These are phyloP conservation scores for Aphanomyces invadans DNA, from an alignment of 352 stramenopile species.

Conservation along the genomic window DNA sequence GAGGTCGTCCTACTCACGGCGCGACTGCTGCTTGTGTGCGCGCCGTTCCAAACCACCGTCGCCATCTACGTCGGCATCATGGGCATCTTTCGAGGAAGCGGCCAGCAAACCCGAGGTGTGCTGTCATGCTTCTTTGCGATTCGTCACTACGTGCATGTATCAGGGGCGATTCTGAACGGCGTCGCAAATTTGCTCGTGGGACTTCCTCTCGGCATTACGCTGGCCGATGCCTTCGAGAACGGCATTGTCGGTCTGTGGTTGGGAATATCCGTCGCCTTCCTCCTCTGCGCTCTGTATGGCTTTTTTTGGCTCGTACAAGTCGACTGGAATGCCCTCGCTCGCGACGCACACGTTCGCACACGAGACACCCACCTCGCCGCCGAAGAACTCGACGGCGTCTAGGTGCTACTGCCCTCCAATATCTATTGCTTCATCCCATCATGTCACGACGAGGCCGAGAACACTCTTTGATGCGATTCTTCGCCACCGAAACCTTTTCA, in stretches of 20 bases:
- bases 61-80: slow-evolving; percentile 17
- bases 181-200: slow-evolving; percentile 46
- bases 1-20: slow-evolving; percentile 11
- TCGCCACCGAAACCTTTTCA: too few species aligned
- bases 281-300: slow-evolving; percentile 35
- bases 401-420: too few species aligned
- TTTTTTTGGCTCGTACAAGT: slow-evolving; percentile 36
- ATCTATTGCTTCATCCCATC: too few species aligned
- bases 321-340: slow-evolving; percentile 46
- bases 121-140: slow-evolving; percentile 37
- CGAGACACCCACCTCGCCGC: background rate
- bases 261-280: slow-evolving; percentile 43
- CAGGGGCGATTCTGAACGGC: slow-evolving; percentile 41
- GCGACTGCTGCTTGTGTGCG: slow-evolving; percentile 16
- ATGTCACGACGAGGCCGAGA: too few species aligned
- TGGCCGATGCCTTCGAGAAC: slow-evolving; percentile 36
- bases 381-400: too few species aligned
- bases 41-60: slow-evolving; percentile 18
- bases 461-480: too few species aligned
- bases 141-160: background rate
- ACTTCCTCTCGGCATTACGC: slow-evolving; percentile 36
- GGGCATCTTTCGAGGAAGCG: slow-evolving; percentile 21
- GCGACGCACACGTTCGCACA: slow-evolving; percentile 27
- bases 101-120: slow-evolving; percentile 30
- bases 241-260: slow-evolving; percentile 48